phyloP scores from a whole-genome alignment of 306 rosid genomes.

The Citrullus mucosospermus region DNA sequence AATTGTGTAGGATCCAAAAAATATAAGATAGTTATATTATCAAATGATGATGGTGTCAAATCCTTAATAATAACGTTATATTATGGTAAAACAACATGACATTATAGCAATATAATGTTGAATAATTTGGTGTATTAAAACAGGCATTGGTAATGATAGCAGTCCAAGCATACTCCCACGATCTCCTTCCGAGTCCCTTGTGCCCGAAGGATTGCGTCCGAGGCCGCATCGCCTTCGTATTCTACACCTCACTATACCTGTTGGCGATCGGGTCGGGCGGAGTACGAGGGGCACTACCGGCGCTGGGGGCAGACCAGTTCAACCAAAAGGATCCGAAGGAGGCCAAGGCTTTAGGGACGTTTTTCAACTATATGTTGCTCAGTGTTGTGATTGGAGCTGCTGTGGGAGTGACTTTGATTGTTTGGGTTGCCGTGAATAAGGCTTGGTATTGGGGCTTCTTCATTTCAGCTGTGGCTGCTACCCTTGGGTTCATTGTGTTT shows the following conservation, averaged over 20 bases:
- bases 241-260: conserved; percentile 41
- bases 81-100: too few species aligned
- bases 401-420: conserved; percentile 53
- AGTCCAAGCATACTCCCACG: conserved; percentile 18
- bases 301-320: conserved; percentile 79
- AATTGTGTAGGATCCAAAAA: too few species aligned
- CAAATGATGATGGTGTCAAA: too few species aligned
- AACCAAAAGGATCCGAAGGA: conserved; percentile 39
- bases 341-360: conserved; percentile 52
- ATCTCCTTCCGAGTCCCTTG: conserved; percentile 36
- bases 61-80: too few species aligned
- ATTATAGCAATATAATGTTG: too few species aligned
- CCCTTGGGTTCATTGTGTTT: conserved; percentile 39
- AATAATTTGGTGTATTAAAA: too few species aligned
- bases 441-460: conserved; percentile 73
- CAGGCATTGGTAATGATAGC: neutral
- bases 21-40: too few species aligned
- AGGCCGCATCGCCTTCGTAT: conserved; percentile 36
- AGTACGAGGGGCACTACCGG: conserved; percentile 58
- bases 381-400: conserved; percentile 54
- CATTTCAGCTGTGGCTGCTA: conserved; percentile 33
- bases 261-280: conserved; percentile 68
- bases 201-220: conserved; percentile 36
- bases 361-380: conserved; percentile 50
- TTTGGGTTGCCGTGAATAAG: conserved; percentile 39